Conservation (phyloP, 2,329 filamentous ascomycete genomes). For the Botrytis fragariae region DNA sequence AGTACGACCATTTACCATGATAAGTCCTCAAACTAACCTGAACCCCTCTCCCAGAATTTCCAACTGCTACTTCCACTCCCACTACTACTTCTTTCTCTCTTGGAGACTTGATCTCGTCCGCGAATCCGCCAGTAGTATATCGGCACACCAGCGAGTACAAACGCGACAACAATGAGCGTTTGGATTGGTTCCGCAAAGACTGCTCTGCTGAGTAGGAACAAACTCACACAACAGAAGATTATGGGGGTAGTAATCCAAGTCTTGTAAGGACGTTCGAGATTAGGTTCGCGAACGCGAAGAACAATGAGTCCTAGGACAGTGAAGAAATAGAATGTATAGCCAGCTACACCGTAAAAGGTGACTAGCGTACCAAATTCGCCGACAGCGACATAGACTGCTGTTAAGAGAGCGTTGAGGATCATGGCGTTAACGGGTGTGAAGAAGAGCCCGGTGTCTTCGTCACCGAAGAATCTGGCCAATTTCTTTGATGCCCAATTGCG, state of each 20-base stretch:
- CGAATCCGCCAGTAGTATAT: constrained; percentile 87
- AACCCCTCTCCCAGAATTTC: constrained; percentile 55
- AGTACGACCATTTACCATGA: neutral
- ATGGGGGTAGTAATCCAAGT: constrained; percentile 98
- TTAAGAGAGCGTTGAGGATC: constrained; percentile 73
- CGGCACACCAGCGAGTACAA: constrained; percentile 78
- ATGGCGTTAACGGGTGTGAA: constrained; percentile 95
- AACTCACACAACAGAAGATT: constrained; percentile 95
- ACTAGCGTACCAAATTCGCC: constrained; percentile 90
- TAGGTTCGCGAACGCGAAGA: constrained; percentile 80
- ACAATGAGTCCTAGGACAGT: constrained; percentile 93
- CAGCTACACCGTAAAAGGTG: constrained; percentile 96
- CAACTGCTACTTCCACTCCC: constrained; percentile 47
- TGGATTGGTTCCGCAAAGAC: constrained; percentile 90
- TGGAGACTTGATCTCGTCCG: constrained; percentile 54
- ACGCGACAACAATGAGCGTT: constrained; percentile 80
- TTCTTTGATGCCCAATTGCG: constrained; percentile 57
- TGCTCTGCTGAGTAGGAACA: constrained; percentile 85
- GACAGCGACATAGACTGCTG: constrained; percentile 72
- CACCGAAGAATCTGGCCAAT: constrained; percentile 65
- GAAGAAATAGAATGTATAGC: constrained; percentile 96
- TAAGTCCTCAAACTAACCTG: neutral
- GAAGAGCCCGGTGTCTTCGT: constrained; percentile 77
- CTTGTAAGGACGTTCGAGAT: constrained; percentile 84
- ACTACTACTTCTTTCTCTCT: constrained; percentile 45